Evolutionary conservation across 805 yeast genomes (phyloP), one percentile per base, ranked within the genome.

Genomic region (Candida sonorensis): DNA sequence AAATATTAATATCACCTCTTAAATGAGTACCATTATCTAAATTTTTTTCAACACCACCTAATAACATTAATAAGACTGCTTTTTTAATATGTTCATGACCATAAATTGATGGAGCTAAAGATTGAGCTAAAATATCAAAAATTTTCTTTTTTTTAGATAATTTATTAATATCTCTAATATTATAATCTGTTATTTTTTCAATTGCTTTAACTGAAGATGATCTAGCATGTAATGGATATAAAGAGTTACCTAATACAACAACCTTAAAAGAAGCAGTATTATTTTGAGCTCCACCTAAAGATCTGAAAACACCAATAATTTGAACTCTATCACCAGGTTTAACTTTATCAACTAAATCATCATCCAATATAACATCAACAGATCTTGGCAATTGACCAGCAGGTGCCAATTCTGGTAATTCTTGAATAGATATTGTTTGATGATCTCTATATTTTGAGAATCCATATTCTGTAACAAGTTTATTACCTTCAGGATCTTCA

Each of bases 251-350:
- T 41, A 92, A 60, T 22, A 92, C 61, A n/a, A 86, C 75, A 2
- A 95, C 85, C 49, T 67, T 71, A 65, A 92, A 92, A 10, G 87
- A 71, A 9, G 90, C 71, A 28, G 72, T 64, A 29, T 64, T 61
- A 35, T 64, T 66, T 37, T 70, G 75, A 29, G 72, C 79, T 32
- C 86, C 87, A 42, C 97, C 97, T 29, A 90, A 61, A 1, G 97
- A 86, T 46, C 95, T 75, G 61, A 81, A 92, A 12, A 90, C 92
- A 41, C 98, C 98, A 9, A 92, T 92, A 27, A 90, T 65, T 61
- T 88, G 95, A 21, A 88, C 78, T 53, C 98, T 74, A 57, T 92
- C 98, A 48, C 98, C 98, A 0, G 98, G 97, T 55, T 92, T 92
- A 29, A 84, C 81, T 35, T 61, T 64, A 55, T 92, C 98, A 3